Base-by-base conservation (phyloP, 495 filamentous ascomycete species). In the Amphirosellinia nigrospora region DNA sequence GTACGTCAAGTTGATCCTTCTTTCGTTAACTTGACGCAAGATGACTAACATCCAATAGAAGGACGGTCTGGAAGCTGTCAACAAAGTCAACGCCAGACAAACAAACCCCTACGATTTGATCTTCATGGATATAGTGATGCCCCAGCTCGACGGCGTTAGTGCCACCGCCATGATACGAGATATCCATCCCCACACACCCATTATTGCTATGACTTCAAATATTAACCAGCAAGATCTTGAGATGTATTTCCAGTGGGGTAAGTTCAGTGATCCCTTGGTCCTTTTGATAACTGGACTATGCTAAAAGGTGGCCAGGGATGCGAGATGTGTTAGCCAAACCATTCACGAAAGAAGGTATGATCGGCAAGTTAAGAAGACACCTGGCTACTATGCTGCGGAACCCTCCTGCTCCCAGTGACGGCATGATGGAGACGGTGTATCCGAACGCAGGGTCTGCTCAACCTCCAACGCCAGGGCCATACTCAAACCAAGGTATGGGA, bases 101-200 rank as follows among this genome's bases (percentile, higher is more conserved):
- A 68, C 76, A 38, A 88, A 89, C 21, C 93, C 92, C 41, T 98
- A 96, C 79, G 94, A 98, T 76, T 81, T 99, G 48, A 93, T 99
- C 53, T 87, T 98, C 52, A 99, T 99, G 96, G 96, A 98, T 82
- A 98, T 99, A 73, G 97, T 98, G 70, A 98, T 99, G 95, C 96
- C 96, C 19, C 91, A 95, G 75, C 84, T 99, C 21, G 96, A 98
- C 76, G 96, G 96, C 60, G 94, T 98, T 36, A 97, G 94, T 11
- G 96, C 96, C 30, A 97, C 94, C 58, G 92, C 94, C 75, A 89
- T 97, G 68, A 97, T 99, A 71, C 91, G 96, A 66, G 93, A 97
- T 78, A 92, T 94, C 72, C 90, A 95, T 71, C 86, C 83, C 30
- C 85, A 89, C 26, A 94, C 93, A 21, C 96, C 96, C 16, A 96